Base-by-base conservation (phyloP, 352 stramenopile genomes). In the Halophytophthora polymorphica region DNA sequence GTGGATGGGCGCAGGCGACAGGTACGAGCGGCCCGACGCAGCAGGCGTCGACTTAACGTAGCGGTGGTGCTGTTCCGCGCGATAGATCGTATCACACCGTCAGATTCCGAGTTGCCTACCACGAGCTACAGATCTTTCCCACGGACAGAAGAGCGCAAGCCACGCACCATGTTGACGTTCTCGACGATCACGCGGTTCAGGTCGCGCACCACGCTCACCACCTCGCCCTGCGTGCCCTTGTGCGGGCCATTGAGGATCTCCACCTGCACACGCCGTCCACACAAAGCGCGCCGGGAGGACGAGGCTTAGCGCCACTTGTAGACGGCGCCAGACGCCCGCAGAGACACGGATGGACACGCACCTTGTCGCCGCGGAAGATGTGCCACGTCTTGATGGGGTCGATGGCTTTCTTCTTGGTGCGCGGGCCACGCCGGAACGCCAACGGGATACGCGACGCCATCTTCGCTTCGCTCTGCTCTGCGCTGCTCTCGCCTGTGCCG, bases 111-210 rank as follows among this genome's bases (percentile, higher is more conserved):
- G 3, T 42, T 15, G 50, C 48, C 35, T 44, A 25, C 50, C 29
- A 43, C 39, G 19, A 17, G 33, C 6, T 11, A 18, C 28, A 29
- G 6, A 35, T 23, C 43, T 43, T 21, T 36, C 42, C 21, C 13
- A 7, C 15, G 14, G 35, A 41, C 15, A 41, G 15, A 8, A 6
- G 18, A 41, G 10, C 10, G 2, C 35, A n/a, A 35, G 47, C 28
- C 28, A 42, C 66, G 53, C 47, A 92, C 81, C 83, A 93, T 90
- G 67, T 93, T 93, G 69, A 91, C 73, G 71, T 91, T 90, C 68
- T 93, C 80, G 17, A 93, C 72, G 36, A 93, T 83, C 25, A 93
- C 60, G 54, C 68, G 74, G 71, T 93, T 93, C 56, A 77, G 58
- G 21, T 88, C 78, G 40, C 83, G 80, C 41, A 88, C 81, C 45